A percentile compares a stretch with the other conserved stretches of the same genome.
Evolutionary conservation across 2,329 filamentous ascomycete species (phyloP).

Genomic region (Dothistroma pini): DNA sequence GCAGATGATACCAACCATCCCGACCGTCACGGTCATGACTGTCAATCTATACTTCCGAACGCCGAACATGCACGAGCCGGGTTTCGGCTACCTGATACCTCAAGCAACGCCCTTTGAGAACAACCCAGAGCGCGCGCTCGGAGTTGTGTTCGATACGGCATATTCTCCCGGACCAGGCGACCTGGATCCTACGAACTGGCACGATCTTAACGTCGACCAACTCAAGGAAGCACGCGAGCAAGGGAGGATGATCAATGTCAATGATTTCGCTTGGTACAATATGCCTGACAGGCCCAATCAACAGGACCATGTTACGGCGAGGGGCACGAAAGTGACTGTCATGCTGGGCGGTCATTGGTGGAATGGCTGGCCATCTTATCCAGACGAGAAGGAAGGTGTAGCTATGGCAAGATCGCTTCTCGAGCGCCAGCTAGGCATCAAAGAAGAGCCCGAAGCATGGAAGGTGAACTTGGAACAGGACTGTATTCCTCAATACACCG

Average conservation of each 20-base stretch:
- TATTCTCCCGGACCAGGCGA: constrained; percentile 31
- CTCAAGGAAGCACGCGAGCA: constrained; percentile 24
- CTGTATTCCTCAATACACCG: constrained; percentile 86
- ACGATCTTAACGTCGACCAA: constrained; percentile 21
- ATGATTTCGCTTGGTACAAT: constrained; percentile 36
- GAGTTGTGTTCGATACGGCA: constrained; percentile 87
- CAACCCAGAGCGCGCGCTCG: constrained; percentile 79
- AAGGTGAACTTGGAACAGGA: constrained; percentile 60
- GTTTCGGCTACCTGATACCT: constrained; percentile 92
- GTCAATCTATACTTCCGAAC: constrained; percentile 83
- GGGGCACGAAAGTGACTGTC: constrained; percentile 78
- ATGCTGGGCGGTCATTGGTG: constrained; percentile 96
- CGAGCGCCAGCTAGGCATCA: constrained; percentile 70
- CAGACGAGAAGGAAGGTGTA: constrained; percentile 62
- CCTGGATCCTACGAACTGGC: constrained; percentile 25
- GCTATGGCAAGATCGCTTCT: constrained; percentile 67
- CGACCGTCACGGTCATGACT: constrained; percentile 71
- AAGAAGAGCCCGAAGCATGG: constrained; percentile 57
- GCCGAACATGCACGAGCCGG: constrained; percentile 61
- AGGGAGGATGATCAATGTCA: constrained; percentile 31
- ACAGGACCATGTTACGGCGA: constrained; percentile 43
- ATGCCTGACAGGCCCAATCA: constrained; percentile 29
- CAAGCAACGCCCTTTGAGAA: constrained; percentile 64
- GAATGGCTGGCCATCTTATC: constrained; percentile 61
- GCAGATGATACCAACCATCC: constrained; percentile 56